phyloP scores from a whole-genome alignment of 2,329 filamentous ascomycete species.

The Calonectria multiphialidica region DNA sequence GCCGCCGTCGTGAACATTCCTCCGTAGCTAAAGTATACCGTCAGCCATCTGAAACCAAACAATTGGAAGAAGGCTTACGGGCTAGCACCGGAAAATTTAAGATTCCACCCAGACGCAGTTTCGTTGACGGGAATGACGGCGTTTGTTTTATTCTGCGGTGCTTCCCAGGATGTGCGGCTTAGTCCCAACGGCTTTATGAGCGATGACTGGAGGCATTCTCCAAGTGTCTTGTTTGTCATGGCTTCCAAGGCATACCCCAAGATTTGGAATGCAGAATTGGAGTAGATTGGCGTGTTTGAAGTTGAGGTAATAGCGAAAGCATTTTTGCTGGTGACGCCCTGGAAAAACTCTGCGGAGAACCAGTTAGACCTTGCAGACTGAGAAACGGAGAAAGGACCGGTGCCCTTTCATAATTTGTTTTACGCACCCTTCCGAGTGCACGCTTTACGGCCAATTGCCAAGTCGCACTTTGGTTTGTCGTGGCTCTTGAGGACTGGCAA shows the following conservation, averaged over 20 bases:
- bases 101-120: neutral
- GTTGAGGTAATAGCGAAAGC: neutral
- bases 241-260: neutral
- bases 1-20: neutral
- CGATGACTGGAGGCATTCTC: neutral
- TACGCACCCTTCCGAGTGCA: neutral
- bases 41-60: neutral
- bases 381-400: neutral
- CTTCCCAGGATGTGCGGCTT: neutral
- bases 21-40: neutral
- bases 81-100: neutral
- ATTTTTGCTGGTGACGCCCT: neutral
- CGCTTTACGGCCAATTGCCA: neutral
- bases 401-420: neutral
- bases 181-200: neutral
- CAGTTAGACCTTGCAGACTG: neutral
- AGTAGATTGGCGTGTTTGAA: neutral
- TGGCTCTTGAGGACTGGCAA: neutral
- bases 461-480: neutral
- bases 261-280: neutral
- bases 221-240: neutral
- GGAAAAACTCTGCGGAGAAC: neutral
- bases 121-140: neutral
- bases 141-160: neutral
- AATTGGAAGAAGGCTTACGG: neutral